A percentile compares a stretch with the other conserved stretches of the same genome.
Evolutionary conservation across 2,329 filamentous ascomycete species (phyloP).

Genomic region (Cadophora sp.): DNA sequence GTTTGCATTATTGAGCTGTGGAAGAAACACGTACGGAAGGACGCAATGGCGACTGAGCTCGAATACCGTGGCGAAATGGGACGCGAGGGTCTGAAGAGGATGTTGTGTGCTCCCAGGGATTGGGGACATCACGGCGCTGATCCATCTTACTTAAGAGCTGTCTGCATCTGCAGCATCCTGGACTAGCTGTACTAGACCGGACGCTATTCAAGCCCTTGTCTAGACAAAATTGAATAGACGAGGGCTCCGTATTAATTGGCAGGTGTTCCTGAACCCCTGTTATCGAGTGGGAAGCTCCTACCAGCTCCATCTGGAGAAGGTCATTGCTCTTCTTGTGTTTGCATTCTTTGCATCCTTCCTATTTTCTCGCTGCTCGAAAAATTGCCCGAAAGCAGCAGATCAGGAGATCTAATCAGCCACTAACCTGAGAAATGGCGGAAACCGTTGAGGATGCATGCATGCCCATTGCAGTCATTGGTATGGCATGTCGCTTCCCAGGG

Average conservation of each 20-base stretch:
- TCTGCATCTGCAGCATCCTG: not conserved
- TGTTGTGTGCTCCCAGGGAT: not conserved
- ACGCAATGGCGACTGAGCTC: not conserved
- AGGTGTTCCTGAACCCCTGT: not conserved
- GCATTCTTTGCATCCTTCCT: not conserved
- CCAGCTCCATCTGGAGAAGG: not conserved
- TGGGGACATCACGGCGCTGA: not conserved
- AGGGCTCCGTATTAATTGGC: not conserved
- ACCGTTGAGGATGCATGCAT: constrained; percentile 12
- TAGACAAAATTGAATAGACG: constrained; percentile 6
- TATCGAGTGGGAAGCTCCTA: not conserved
- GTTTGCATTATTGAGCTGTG: not conserved
- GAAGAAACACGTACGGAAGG: not conserved
- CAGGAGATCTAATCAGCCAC: not conserved
- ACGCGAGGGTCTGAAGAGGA: not conserved
- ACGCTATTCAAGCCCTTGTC: not conserved
- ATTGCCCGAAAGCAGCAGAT: not conserved
- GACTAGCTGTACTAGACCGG: not conserved
- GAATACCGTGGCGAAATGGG: no score
- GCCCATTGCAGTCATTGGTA: constrained; percentile 24
- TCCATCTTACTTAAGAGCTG: not conserved
- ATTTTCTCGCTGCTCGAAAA: not conserved
- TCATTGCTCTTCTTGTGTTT: not conserved
- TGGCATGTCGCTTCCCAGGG: constrained; percentile 20
- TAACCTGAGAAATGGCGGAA: not conserved